phyloP scores from a whole-genome alignment of 2,329 filamentous ascomycete species.

The Colletotrichum liaoningense region DNA sequence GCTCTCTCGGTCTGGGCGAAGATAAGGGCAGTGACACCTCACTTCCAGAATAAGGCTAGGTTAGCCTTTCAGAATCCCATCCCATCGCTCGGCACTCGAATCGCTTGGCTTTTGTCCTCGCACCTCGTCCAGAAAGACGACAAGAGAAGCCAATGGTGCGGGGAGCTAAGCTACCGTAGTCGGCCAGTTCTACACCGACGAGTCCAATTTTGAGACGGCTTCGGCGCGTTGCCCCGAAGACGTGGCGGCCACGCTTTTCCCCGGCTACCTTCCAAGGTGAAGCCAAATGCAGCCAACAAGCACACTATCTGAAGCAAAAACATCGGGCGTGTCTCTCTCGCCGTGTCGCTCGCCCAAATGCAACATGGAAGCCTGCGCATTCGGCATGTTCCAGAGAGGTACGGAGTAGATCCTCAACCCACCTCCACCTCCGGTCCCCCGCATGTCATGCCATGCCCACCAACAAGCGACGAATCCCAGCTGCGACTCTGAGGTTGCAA shows the following conservation, averaged over 20 bases:
- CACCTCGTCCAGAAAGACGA: background rate
- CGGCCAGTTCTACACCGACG: constrained; percentile 8
- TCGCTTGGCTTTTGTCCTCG: constrained; percentile 4
- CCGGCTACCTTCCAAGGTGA: background rate
- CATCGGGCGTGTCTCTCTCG: background rate
- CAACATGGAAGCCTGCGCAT: background rate
- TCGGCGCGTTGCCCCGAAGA: background rate
- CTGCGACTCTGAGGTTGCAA: background rate
- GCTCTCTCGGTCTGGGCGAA: constrained; percentile 12
- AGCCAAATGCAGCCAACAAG: background rate
- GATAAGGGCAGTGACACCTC: constrained; percentile 9
- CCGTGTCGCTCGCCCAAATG: constrained; percentile 21
- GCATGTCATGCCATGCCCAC: constrained; percentile 6
- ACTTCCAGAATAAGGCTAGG: constrained; percentile 16
- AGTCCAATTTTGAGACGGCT: background rate
- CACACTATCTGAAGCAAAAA: background rate
- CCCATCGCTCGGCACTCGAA: constrained; percentile 19
- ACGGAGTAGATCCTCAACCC: background rate
- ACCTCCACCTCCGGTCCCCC: background rate
- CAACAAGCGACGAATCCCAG: background rate
- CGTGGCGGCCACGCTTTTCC: background rate
- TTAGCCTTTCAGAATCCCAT: background rate
- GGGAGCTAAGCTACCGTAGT: background rate
- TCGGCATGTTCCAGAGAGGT: constrained; percentile 7
- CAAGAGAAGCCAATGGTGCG: constrained; percentile 3